Evolutionary conservation across 1,139 yeast species (phyloP).

Genomic region (Kodamaea ohmeri): DNA sequence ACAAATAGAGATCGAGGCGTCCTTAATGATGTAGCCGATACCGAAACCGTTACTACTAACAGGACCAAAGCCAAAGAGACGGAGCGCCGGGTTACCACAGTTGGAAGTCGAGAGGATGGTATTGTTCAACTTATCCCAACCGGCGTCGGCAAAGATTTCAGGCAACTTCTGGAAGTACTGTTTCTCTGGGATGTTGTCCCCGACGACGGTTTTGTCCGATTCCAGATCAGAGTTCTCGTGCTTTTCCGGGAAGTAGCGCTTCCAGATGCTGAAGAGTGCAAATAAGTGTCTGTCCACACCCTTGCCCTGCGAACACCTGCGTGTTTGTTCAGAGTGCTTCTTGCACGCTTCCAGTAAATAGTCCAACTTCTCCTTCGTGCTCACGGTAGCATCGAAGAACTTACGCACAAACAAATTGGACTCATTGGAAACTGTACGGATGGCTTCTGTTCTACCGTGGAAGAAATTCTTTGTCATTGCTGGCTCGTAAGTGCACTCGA

Average conservation of each 20-base stretch:
- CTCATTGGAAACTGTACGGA: conserved; percentile 77
- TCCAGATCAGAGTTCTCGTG: conserved; percentile 15
- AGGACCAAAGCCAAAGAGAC: conserved; percentile 91
- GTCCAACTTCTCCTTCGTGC: conserved; percentile 59
- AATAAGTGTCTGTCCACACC: conserved; percentile 91
- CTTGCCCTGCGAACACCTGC: conserved; percentile 65
- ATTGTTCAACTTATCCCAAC: conserved; percentile 60
- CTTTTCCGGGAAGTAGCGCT: conserved; percentile 52
- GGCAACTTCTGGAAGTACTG: conserved; percentile 29
- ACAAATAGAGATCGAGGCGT: conserved; percentile 79
- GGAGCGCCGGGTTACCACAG: conserved; percentile 80
- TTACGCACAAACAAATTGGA: conserved; percentile 81
- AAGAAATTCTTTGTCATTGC: conserved; percentile 88
- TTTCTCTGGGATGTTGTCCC: conserved; percentile 12
- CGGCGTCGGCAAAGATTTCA: conserved; percentile 70
- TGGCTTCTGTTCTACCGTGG: conserved; percentile 92
- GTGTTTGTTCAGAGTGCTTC: conserved; percentile 67
- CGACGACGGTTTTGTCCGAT: conserved; percentile 22
- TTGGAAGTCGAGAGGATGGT: conserved; percentile 42
- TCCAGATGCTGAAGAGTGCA: conserved; percentile 88
- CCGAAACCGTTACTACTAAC: conserved; percentile 90
- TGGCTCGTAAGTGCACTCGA: conserved; percentile 92
- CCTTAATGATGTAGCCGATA: conserved; percentile 84
- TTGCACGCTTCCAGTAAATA: conserved; percentile 66
- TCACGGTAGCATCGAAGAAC: conserved; percentile 67